Conservation (phyloP, 257 asterid genomes). For the Nicotiana sylvestris region DNA sequence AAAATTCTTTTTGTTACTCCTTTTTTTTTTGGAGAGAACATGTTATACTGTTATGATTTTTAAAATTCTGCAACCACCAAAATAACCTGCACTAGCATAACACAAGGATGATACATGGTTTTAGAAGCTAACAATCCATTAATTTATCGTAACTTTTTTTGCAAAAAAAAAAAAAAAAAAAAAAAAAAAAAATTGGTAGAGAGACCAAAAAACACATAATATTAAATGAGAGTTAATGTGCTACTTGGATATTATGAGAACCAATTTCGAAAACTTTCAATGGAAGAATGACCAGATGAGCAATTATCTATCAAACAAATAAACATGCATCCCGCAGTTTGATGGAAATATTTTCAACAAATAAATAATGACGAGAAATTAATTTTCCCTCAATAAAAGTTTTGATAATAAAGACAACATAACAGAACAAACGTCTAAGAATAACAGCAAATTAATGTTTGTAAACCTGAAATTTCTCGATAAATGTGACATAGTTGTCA, state of each 20-base stretch:
- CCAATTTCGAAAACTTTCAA: background rate
- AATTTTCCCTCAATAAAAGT: background rate
- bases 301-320: slow-evolving; percentile 1
- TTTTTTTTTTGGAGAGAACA: background rate
- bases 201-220: background rate
- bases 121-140: background rate
- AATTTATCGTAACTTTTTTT: background rate
- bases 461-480: slow-evolving; percentile 77
- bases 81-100: slow-evolving; percentile 10
- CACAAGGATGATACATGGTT: background rate
- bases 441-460: slow-evolving; percentile 7
- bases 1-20: background rate
- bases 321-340: background rate
- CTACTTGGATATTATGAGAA: slow-evolving; percentile 5
- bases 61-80: background rate
- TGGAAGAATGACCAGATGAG: background rate
- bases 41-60: background rate
- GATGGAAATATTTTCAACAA: background rate
- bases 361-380: background rate
- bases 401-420: background rate
- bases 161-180: too few relatives aligned
- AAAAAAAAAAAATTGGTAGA: background rate
- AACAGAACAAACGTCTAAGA: background rate
- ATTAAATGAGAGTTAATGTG: background rate
- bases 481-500: slow-evolving; percentile 54